phyloP scores from a whole-genome alignment of 2,329 filamentous ascomycete genomes.

The Fusarium camptoceras region DNA sequence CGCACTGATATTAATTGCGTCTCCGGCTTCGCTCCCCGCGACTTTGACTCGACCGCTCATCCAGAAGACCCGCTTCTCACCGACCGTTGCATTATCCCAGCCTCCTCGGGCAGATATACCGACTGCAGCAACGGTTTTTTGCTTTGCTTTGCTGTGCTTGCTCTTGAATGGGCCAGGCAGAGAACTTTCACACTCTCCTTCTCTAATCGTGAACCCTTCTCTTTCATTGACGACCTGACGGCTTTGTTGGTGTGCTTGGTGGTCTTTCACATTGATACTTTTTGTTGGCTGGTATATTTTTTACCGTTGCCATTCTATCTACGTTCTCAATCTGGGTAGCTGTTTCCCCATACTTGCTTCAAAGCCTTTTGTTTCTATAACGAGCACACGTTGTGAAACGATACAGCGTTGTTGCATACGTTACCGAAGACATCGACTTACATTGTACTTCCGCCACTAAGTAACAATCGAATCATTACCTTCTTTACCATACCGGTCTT shows the following conservation, averaged over 20 bases:
- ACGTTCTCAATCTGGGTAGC: conserved; percentile 32
- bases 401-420: conserved; percentile 36
- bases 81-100: conserved; percentile 44
- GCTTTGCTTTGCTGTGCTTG: conserved; percentile 8
- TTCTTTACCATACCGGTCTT: conserved; percentile 22
- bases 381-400: conserved; percentile 32
- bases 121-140: conserved; percentile 28
- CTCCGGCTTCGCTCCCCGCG: conserved; percentile 36
- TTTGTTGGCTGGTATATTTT: conserved; percentile 28
- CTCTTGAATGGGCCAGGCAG: conserved; percentile 32
- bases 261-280: conserved; percentile 31
- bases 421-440: conserved; percentile 27
- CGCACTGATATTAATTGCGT: conserved; percentile 28
- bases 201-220: conserved; percentile 26
- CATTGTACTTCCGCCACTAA: conserved; percentile 25
- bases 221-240: conserved; percentile 34
- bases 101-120: conserved; percentile 40
- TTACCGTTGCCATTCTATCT: conserved; percentile 24
- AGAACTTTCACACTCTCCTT: conserved; percentile 27
- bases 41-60: conserved; percentile 43
- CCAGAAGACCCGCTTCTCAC: conserved; percentile 45
- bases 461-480: conserved; percentile 18
- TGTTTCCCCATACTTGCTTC: conserved; percentile 19
- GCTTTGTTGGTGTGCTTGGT: conserved; percentile 27
- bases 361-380: conserved; percentile 22